phyloP scores from a whole-genome alignment of 2,329 filamentous ascomycete genomes.

The Fusarium incarnatum region DNA sequence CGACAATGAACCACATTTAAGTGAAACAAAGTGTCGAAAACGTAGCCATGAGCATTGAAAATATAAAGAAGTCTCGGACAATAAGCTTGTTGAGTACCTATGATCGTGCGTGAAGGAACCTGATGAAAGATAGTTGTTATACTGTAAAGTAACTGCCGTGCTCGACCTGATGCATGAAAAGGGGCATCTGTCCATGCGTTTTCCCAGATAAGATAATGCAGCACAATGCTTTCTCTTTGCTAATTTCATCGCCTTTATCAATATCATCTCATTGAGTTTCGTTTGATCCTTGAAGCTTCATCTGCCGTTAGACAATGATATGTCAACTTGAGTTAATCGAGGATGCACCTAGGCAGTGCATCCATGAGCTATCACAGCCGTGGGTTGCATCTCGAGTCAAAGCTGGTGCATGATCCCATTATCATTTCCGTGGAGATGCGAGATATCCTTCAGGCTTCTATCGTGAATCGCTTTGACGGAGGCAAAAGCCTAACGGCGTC shows the following conservation, averaged over 20 bases:
- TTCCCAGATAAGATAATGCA: slow-evolving; percentile 8
- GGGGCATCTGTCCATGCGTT: background rate
- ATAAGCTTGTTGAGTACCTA: background rate
- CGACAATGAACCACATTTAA: background rate
- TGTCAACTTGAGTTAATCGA: background rate
- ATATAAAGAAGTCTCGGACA: background rate
- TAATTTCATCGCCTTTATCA: slow-evolving; percentile 22
- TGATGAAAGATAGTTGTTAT: background rate
- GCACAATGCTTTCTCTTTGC: background rate
- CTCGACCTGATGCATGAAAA: slow-evolving; percentile 5
- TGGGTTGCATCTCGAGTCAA: background rate
- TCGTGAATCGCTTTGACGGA: background rate
- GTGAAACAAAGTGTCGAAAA: background rate
- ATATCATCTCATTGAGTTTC: background rate
- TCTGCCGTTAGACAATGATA: background rate
- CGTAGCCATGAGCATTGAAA: background rate
- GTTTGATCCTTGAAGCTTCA: background rate
- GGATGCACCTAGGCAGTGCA: background rate
- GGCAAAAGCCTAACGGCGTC: background rate
- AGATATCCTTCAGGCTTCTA: background rate
- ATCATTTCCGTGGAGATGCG: background rate
- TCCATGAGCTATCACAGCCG: background rate
- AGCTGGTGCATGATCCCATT: background rate
- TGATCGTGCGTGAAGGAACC: background rate
- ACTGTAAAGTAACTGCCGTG: background rate